Base-by-base conservation (phyloP, 2,329 filamentous ascomycete species). In the Drechslera avenae region DNA sequence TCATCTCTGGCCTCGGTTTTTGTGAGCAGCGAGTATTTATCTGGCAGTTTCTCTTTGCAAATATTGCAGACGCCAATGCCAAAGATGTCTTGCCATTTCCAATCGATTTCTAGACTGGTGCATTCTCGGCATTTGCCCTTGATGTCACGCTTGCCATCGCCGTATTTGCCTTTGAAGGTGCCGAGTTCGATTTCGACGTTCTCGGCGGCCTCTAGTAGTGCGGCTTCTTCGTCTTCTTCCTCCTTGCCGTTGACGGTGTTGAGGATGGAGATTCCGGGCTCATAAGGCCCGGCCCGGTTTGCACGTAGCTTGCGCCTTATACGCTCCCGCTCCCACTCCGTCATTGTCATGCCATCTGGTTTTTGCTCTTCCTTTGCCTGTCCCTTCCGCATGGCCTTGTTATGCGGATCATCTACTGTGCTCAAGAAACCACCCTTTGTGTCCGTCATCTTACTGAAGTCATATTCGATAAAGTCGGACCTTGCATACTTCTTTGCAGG, bases 1-100 rank as follows among this genome's bases (percentile, higher is more conserved):
- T 99, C 94, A 73, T 97, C 90, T 67, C 87, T 88, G 53, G 90
- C 94, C 78, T 99, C 94, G 50, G 94, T 97, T 80, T 99, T 99
- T 1, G 94, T 99, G 56, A 99, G 78, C 9, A 99, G 81, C 57
- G 89, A 95, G 76, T 99, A 99, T 73, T 93, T 96, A 56, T 97
- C 93, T 0, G 93, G 91, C 18, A 80, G 79, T 63, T 90, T 90
- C 44, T 97, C 92, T 76, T 97, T 97, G 80, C 94, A 99, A 12
- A 77, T 77, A 56, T 83, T 81, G 76, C 94, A 99, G 10, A 99
- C 83, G 43, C 82, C 80, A 54, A 88, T 84, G 18, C 80, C 78
- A 59, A 97, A 92, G 2, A 90, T 82, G 61, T 96, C 92, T 43
- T 92, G 88, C 91, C 92, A 97, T 48, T 94, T 89, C 80, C 87